Percentiles rank a stretch among this genome's conserved stretches.
These are phyloP conservation scores for Phytophthora rubi DNA, from an alignment of 352 stramenopile genomes.

Conservation along the genomic window DNA sequence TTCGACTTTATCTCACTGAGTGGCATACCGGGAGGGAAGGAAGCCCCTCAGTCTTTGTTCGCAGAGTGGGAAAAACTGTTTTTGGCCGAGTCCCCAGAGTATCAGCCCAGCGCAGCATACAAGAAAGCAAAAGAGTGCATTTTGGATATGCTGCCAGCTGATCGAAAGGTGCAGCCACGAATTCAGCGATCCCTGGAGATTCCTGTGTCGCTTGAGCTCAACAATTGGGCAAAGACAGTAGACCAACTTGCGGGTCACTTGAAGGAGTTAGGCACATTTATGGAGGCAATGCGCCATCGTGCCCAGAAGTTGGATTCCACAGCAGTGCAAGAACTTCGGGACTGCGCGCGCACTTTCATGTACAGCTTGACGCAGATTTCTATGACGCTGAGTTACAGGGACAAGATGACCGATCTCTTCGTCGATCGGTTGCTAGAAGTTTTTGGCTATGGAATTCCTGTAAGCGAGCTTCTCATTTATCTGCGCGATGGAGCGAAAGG, in stretches of 20 bases:
- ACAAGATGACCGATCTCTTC: conserved; percentile 1
- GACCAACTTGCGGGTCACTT: conserved; percentile 15
- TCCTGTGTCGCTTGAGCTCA: conserved; percentile 17
- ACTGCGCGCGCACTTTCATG: neutral
- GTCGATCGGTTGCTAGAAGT: conserved; percentile 12
- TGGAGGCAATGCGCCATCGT: conserved; percentile 3
- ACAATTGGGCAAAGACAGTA: conserved; percentile 5
- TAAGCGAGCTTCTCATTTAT: conserved; percentile 10
- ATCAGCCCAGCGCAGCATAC: conserved; percentile 13
- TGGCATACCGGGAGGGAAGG: neutral
- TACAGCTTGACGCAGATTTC: conserved; percentile 17
- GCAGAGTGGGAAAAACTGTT: conserved; percentile 13
- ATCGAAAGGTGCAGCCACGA: neutral
- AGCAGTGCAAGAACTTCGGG: neutral
- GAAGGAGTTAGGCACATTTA: conserved; percentile 4
- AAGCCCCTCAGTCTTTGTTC: neutral
- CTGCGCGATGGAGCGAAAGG: neutral
- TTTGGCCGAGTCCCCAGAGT: conserved; percentile 7
- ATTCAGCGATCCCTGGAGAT: conserved; percentile 14
- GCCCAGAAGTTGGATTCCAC: neutral
- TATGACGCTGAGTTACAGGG: neutral
- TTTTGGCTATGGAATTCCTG: conserved; percentile 6
- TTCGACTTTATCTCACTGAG: conserved; percentile 21
- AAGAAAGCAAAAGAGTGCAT: conserved; percentile 11
- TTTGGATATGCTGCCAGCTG: conserved; percentile 12